Conservation (phyloP, 805 yeast genomes). For the Huiozyma naganishii region DNA sequence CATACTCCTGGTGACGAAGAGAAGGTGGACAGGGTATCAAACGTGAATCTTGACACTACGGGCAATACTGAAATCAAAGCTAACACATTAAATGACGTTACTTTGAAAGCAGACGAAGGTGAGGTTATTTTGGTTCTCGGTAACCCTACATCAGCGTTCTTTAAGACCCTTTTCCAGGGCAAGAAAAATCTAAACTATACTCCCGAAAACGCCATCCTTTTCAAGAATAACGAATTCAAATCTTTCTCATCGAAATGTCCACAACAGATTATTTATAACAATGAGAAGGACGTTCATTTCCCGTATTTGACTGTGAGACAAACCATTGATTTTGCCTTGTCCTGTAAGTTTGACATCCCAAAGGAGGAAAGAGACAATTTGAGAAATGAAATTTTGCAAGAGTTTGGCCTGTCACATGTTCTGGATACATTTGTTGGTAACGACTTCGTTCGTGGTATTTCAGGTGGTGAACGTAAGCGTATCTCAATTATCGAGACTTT, state of each 20-base stretch:
- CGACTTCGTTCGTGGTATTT: conserved; percentile 52
- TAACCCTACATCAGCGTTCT: conserved; percentile 17
- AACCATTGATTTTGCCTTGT: conserved; percentile 45
- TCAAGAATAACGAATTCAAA: conserved; percentile 17
- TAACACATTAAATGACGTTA: conserved; percentile 10
- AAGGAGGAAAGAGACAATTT: conserved; percentile 18
- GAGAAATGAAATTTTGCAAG: conserved; percentile 21
- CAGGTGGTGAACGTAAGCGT: conserved; percentile 61
- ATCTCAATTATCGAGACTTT: conserved; percentile 53
- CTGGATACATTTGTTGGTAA: conserved; percentile 51
- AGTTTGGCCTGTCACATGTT: conserved; percentile 41
- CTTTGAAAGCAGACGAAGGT: conserved; percentile 18
- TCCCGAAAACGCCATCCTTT: conserved; percentile 15
- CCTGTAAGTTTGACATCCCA: conserved; percentile 30
- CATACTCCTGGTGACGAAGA: background rate
- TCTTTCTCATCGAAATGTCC: conserved; percentile 15
- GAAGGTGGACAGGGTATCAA: background rate
- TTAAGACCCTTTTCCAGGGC: conserved; percentile 16
- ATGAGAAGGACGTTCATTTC: conserved; percentile 48
- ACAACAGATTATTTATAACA: conserved; percentile 29
- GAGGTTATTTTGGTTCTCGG: conserved; percentile 23
- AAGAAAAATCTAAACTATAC: conserved; percentile 11
- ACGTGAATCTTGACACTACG: background rate
- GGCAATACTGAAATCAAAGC: background rate
- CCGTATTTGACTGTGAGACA: conserved; percentile 47